Percentiles rank a stretch among this genome's conserved stretches.
These are phyloP conservation scores for Neurospora sp. DNA, from an alignment of 2,329 filamentous ascomycete genomes.

Conservation along the genomic window DNA sequence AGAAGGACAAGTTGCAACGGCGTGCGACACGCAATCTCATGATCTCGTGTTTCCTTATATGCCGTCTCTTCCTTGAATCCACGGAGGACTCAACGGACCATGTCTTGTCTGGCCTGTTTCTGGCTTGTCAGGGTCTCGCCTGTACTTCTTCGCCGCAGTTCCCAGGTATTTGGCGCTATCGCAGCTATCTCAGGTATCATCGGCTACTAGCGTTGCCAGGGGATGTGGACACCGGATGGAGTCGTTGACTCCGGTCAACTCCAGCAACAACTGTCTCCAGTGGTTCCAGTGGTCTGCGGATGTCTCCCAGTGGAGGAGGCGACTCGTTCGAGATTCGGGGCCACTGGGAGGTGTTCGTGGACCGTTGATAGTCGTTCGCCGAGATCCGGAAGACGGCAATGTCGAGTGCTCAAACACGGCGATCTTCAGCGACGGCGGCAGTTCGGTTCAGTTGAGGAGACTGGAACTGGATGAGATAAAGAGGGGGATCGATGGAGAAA, in stretches of 20 bases:
- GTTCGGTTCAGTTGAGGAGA: not conserved
- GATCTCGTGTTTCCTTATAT: not conserved
- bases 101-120: not conserved
- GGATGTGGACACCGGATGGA: not conserved
- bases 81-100: not conserved
- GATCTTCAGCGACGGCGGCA: not conserved
- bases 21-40: not conserved
- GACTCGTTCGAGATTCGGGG: not conserved
- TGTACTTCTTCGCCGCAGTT: not conserved
- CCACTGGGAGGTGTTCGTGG: too few relatives aligned
- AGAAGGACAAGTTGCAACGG: not conserved
- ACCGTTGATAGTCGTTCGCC: too few relatives aligned
- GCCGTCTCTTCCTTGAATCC: not conserved
- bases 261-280: not conserved
- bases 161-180: not conserved
- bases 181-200: not conserved
- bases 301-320: not conserved
- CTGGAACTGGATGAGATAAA: not conserved
- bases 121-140: not conserved
- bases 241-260: not conserved
- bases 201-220: not conserved
- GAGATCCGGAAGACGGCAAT: not conserved
- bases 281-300: not conserved
- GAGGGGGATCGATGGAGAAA: not conserved
- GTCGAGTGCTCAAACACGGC: not conserved